Evolutionary conservation across 1,284 basidiomycete species (phyloP).

Genomic region (Ceratobasidium sp.): DNA sequence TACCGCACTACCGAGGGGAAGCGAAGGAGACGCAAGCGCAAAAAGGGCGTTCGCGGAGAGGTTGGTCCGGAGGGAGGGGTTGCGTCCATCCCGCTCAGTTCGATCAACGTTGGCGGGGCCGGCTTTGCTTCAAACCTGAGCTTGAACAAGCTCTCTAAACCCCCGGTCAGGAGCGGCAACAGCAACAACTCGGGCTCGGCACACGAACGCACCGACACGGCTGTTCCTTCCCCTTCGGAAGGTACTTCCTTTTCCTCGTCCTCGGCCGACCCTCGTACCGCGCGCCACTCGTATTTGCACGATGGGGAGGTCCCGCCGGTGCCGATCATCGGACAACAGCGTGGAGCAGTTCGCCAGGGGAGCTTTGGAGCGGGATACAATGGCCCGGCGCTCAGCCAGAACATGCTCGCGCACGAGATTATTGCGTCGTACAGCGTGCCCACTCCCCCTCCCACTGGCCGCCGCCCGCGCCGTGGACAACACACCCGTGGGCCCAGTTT

Average conservation of each 20-base stretch:
- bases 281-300: conserved; percentile 20
- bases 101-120: conserved; percentile 15
- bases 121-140: conserved; percentile 27
- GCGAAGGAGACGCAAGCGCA: conserved; percentile 39
- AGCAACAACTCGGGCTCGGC: conserved; percentile 40
- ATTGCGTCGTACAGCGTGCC: conserved; percentile 42
- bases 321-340: conserved; percentile 13
- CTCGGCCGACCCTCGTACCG: conserved; percentile 29
- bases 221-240: conserved; percentile 42
- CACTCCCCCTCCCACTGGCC: conserved; percentile 37
- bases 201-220: conserved; percentile 39
- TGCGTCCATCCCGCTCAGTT: conserved; percentile 14
- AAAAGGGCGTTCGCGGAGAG: conserved; percentile 41
- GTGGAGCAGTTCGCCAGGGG: conserved; percentile 9
- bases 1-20: conserved; percentile 39
- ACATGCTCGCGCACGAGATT: conserved; percentile 42
- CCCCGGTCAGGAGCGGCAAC: conserved; percentile 7
- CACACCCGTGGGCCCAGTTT: conserved; percentile 27
- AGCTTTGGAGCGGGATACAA: conserved; percentile 21
- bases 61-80: neutral
- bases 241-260: conserved; percentile 43
- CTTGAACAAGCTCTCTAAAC: conserved; percentile 19
- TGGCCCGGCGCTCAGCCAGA: conserved; percentile 22
- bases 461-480: conserved; percentile 10
- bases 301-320: conserved; percentile 37